phyloP scores from a whole-genome alignment of 371 early-diverging fungal genomes.

The Rhizomucor miehei region DNA sequence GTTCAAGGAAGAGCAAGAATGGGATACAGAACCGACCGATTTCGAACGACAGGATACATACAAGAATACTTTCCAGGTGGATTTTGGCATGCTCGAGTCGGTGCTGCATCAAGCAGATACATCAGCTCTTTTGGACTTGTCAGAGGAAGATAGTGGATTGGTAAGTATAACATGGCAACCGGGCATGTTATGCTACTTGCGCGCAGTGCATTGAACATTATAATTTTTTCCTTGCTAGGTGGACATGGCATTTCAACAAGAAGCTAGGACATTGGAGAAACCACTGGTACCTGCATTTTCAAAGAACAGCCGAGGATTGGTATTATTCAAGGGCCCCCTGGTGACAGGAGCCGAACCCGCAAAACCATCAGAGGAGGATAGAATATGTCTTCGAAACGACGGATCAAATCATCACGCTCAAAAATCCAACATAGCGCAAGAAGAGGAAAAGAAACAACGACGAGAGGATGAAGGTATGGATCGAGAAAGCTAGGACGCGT shows the following conservation, averaged over 20 bases:
- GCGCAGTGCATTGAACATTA: background rate
- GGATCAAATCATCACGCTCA: conserved; percentile 22
- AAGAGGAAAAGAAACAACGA: background rate
- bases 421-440: no score
- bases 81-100: conserved; percentile 27
- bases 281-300: conserved; percentile 41
- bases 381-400: conserved; percentile 40
- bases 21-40: conserved; percentile 12
- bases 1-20: conserved; percentile 42
- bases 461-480: conserved; percentile 4
- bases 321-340: conserved; percentile 33
- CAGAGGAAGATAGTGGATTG: conserved; percentile 24
- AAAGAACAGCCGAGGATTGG: conserved; percentile 35
- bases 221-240: conserved; percentile 11
- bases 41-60: conserved; percentile 14
- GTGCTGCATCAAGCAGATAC: conserved; percentile 20
- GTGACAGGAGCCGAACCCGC: conserved; percentile 8
- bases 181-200: background rate
- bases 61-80: conserved; percentile 27
- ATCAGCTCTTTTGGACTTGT: conserved; percentile 18
- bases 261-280: conserved; percentile 25
- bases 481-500: background rate
- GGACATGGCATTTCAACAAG: conserved; percentile 20
- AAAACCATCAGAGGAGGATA: conserved; percentile 21
- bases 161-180: conserved; percentile 7